Conservation (phyloP, 164 flowering plant genomes). For the Liquidambar formosana region DNA sequence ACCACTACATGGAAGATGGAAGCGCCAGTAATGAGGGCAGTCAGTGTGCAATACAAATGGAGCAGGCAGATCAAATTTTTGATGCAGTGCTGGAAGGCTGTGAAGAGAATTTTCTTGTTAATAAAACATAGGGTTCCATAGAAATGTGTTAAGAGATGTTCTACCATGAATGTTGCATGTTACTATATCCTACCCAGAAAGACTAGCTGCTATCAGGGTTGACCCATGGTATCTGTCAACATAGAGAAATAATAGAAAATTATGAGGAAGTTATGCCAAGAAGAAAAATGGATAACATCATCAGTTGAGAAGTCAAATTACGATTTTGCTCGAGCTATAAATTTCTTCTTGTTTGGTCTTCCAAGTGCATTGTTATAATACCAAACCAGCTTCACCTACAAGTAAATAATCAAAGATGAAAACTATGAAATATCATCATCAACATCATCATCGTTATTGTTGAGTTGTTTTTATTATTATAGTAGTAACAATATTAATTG, state of each 20-base stretch:
- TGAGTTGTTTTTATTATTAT: no score
- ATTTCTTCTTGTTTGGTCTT: constrained; percentile 92
- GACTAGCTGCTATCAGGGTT: constrained; percentile 89
- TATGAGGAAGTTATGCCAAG: constrained; percentile 2
- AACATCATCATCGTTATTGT: no score
- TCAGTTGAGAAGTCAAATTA: constrained; percentile 27
- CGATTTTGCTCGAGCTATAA: constrained; percentile 91
- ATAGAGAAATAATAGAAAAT: constrained; percentile 12
- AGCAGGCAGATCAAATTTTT: constrained; percentile 89
- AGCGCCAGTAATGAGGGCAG: constrained; percentile 99
- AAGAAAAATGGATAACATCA: not conserved
- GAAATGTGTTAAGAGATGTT: no score
- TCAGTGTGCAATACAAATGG: constrained; percentile 94
- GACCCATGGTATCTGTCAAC: constrained; percentile 94
- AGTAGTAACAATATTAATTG: no score
- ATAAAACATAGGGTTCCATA: not conserved
- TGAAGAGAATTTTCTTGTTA: constrained; percentile 8
- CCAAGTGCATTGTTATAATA: constrained; percentile 97
- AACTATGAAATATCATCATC: not conserved
- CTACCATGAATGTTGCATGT: not conserved
- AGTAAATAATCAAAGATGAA: not conserved
- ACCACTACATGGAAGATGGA: constrained; percentile 78
- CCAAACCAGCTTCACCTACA: constrained; percentile 98
- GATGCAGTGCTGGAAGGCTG: constrained; percentile 94
- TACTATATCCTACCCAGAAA: constrained; percentile 69